Evolutionary conservation across 805 yeast genomes (phyloP).

Genomic region (Candida chilensis): DNA sequence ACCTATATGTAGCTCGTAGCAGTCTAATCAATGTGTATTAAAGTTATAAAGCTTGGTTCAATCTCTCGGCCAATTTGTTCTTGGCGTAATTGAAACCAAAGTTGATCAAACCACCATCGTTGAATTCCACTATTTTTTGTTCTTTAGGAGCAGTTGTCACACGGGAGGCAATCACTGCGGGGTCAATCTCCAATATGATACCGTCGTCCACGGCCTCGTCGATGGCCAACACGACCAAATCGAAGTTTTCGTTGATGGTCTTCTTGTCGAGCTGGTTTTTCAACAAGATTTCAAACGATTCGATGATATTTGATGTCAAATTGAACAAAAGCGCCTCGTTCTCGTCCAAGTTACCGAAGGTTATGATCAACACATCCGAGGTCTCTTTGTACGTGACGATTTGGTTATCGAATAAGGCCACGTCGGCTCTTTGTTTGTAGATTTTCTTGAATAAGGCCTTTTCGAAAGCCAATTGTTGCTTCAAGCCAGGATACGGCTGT

Average conservation of each 20-base stretch:
- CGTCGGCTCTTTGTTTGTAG: constrained; percentile 72
- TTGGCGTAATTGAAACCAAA: no score
- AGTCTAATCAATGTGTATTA: no score
- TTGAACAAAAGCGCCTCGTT: constrained; percentile 77
- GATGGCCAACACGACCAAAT: constrained; percentile 73
- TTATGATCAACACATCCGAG: constrained; percentile 62
- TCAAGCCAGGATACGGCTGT: constrained; percentile 28
- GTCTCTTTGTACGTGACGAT: constrained; percentile 81
- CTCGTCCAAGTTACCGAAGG: constrained; percentile 72
- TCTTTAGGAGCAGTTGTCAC: constrained; percentile 93
- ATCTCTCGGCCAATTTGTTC: no score
- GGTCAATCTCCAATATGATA: constrained; percentile 82
- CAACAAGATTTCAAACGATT: constrained; percentile 71
- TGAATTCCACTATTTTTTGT: no score
- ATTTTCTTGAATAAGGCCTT: constrained; percentile 62
- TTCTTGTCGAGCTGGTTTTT: constrained; percentile 67
- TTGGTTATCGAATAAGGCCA: constrained; percentile 69
- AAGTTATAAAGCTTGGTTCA: no score
- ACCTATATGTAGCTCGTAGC: no score
- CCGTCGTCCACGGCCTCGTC: constrained; percentile 96
- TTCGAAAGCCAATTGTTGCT: constrained; percentile 75
- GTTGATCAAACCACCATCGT: no score
- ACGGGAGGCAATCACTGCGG: constrained; percentile 78
- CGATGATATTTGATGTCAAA: constrained; percentile 68
- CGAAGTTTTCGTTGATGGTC: constrained; percentile 74